A percentile compares a stretch with the other conserved stretches of the same genome.
Evolutionary conservation across 176 grass and related monocot species (phyloP).

Genomic region (Neostapfia colusana): DNA sequence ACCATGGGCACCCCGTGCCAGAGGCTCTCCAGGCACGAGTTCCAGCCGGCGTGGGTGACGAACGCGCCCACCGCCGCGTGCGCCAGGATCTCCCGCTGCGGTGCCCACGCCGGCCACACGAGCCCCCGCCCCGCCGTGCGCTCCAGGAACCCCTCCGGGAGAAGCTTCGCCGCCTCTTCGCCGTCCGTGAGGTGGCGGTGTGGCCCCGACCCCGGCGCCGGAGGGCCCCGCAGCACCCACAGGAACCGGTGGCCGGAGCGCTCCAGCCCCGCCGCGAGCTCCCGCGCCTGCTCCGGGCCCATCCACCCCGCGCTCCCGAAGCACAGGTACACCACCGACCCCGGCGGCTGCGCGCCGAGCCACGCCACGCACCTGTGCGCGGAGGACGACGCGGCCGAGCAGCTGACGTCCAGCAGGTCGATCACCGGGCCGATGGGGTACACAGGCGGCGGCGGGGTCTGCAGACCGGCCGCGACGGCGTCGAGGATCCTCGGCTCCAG

Average conservation of each 20-base stretch:
- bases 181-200: background rate
- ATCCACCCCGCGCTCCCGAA: background rate
- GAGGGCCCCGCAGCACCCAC: background rate
- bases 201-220: background rate
- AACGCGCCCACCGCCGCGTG: background rate
- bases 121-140: background rate
- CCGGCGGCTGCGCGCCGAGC: background rate
- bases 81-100: background rate
- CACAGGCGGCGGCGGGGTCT: background rate
- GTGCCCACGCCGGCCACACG: background rate
- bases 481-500: background rate
- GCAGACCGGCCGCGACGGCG: background rate
- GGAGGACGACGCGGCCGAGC: too few species aligned
- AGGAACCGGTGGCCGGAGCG: background rate
- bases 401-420: background rate
- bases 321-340: background rate
- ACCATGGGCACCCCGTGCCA: conserved; percentile 45
- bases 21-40: conserved; percentile 10
- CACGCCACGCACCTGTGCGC: background rate
- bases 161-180: background rate
- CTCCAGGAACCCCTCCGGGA: background rate
- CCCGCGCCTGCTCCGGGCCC: background rate
- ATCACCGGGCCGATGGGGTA: background rate
- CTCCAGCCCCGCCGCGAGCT: background rate
- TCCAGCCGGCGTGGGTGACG: background rate